Conservation (phyloP, 768 basidiomycete species). For the Macrolepiota fuliginosa region DNA sequence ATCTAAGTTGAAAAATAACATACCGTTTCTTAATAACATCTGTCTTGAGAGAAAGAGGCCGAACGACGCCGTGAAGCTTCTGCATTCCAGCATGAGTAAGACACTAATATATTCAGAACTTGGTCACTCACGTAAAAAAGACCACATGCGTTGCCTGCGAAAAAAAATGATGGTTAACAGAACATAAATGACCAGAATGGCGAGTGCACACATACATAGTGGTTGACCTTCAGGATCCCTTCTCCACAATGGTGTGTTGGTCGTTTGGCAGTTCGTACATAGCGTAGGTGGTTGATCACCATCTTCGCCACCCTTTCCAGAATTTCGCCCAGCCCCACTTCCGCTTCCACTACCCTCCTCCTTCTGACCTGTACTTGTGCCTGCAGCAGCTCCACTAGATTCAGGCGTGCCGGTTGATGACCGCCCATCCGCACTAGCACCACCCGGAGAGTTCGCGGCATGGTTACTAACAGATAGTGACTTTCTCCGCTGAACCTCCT, state of each 20-base stretch:
- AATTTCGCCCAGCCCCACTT: slow-evolving; percentile 23
- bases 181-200: slow-evolving; percentile 10
- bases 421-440: slow-evolving; percentile 35
- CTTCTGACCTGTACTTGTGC: slow-evolving; percentile 14
- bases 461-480: slow-evolving; percentile 19
- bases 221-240: slow-evolving; percentile 92
- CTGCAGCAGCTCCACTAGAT: slow-evolving; percentile 27
- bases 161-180: slow-evolving; percentile 17
- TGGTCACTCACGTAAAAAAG: slow-evolving; percentile 77
- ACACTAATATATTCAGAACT: slow-evolving; percentile 7
- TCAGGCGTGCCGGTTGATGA: slow-evolving; percentile 73
- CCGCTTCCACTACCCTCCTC: slow-evolving; percentile 20
- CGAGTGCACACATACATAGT: slow-evolving; percentile 56
- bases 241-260: slow-evolving; percentile 92
- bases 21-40: slow-evolving; percentile 97
- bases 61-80: slow-evolving; percentile 95
- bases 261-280: slow-evolving; percentile 95
- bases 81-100: slow-evolving; percentile 26
- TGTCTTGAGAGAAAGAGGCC: slow-evolving; percentile 93
- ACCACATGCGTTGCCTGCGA: slow-evolving; percentile 83
- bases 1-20: slow-evolving; percentile 10
- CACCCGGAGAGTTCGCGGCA: slow-evolving; percentile 6
- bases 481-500: slow-evolving; percentile 57
- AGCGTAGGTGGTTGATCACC: slow-evolving; percentile 73
- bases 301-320: slow-evolving; percentile 66